Base-by-base conservation (phyloP, 169 alveolate genomes). In the Plasmodium gonderi region DNA sequence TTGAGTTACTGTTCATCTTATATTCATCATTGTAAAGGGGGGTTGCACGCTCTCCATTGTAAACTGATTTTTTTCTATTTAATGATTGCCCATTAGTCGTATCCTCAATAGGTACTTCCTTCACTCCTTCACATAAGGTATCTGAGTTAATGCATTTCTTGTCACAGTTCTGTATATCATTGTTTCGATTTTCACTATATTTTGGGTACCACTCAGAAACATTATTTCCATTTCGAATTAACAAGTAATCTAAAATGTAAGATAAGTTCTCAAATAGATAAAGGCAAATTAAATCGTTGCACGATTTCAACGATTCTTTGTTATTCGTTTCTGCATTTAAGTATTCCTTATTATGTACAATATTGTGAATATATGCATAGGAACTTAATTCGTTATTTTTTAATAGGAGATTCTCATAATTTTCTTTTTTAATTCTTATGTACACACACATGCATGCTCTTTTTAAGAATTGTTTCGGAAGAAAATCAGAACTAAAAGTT, bases 381-480 rank as follows among this genome's bases (percentile, higher is more conserved):
- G 38, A n/a, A 83, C 12, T 29, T 26, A 83, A 9, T 17, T 72
- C 76, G 9, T 69, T 31, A 47, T 72, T 83, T 47, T 38, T 17
- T 8, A 83, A 17, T 49, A 72, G 77, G 5, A 69, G 23, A n/a
- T 83, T 74, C 9, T 69, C 40, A 40, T 83, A 83, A 14, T 20
- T 51, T 33, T 72, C 82, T n/a, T 83, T 83, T 64, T 83, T 72
- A 26, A 87, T 11, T 23, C 47, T 54, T 64, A 87, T 64, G 68
- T 87, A 87, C 40, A 87, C 36, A 60, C 68, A 54, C 29, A 87
- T 26, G 47, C 93, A 54, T 49, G 92, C 60, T n/a, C 68, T 47
- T 87, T 87, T 87, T 17, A 75, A 78, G 33, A 87, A 87, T 1
- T n/a, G 40, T 29, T 40, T 75, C 14, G 93, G 93, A 33, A 87